Base-by-base conservation (phyloP, 73 alveolate species). In the Blepharisma japonicum region DNA sequence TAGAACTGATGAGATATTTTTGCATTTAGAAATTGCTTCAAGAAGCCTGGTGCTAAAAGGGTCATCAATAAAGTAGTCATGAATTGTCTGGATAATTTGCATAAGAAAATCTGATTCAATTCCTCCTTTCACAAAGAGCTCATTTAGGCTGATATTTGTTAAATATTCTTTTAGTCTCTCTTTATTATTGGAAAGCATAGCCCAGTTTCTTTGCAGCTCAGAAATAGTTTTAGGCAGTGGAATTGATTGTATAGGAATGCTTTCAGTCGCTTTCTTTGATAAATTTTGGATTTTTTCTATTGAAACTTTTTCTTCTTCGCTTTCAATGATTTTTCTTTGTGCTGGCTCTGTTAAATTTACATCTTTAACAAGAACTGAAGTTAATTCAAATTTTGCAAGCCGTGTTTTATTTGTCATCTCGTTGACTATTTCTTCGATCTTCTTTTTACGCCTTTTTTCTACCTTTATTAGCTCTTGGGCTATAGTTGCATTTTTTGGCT, bases 391-490 rank as follows among this genome's bases (percentile, higher is more conserved):
- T 9, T n/a, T 14, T 2, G 74, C 18, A 9, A 25, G 49, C 47
- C 46, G 14, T 9, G 18, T 39, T 61, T 25, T 14, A 61, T 14
- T 18, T 0, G 46, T 25, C 74, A 61, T 61, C 2, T n/a, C 23
- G 3, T 61, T 61, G 50, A 20, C 3, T 14, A 61, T 9, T 9
- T 61, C 74, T 11, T 61, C 74, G 0, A 18, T n/a, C 23, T 14
- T 14, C 38, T 9, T 61, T 25, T 61, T n/a, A 3, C 14, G 47
- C 53, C 78, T 83, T 45, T 56, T 86, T 18, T 55, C 71, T 27
- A 71, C 47, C 56, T 87, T 79, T 18, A 55, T 71, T 8, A 77
- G 66, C 68, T 82, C 80, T 61, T 85, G 91, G 14, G 50, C 66
- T 6, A 77, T 70, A 2, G 6, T 32, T 6, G 21, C 39, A 49